Percentiles rank a stretch among this genome's conserved stretches.
Evolutionary conservation across 2,329 filamentous ascomycete species (phyloP).

Genomic region (Sordariomycetes sp.): DNA sequence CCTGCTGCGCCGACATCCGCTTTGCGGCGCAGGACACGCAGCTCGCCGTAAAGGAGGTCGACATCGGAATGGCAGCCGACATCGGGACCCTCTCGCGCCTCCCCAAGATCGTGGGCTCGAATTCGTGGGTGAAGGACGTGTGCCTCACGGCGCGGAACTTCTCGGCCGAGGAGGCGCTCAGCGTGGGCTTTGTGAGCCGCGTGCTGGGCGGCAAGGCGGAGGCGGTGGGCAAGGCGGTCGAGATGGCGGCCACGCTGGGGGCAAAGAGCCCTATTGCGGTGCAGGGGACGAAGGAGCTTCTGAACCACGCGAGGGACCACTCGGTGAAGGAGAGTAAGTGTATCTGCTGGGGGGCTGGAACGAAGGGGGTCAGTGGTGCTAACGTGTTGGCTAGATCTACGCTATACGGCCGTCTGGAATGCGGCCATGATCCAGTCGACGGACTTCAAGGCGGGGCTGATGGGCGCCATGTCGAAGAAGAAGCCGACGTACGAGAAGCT

Average conservation of each 20-base stretch:
- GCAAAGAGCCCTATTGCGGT: conserved; percentile 80
- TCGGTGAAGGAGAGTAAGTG: conserved; percentile 58
- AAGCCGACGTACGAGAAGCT: conserved; percentile 79
- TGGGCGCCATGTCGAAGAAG: conserved; percentile 65
- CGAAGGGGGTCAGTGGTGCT: background rate
- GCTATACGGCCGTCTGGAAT: conserved; percentile 84
- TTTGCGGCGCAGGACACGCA: conserved; percentile 45
- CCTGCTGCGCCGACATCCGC: conserved; percentile 57
- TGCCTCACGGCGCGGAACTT: conserved; percentile 60
- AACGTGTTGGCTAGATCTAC: conserved; percentile 37
- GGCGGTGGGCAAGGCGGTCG: conserved; percentile 47
- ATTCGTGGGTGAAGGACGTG: conserved; percentile 71
- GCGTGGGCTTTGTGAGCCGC: conserved; percentile 56
- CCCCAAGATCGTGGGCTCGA: conserved; percentile 57
- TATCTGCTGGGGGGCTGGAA: background rate
- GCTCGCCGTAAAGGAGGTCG: conserved; percentile 68
- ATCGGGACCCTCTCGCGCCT: conserved; percentile 63
- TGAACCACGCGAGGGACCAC: conserved; percentile 73
- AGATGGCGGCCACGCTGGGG: conserved; percentile 53
- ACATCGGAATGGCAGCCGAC: conserved; percentile 70
- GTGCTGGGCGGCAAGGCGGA: conserved; percentile 51
- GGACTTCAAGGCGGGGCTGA: conserved; percentile 62
- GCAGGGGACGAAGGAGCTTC: conserved; percentile 73
- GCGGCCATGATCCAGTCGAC: conserved; percentile 65
- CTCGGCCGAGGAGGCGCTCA: conserved; percentile 50